Base-by-base conservation (phyloP, 768 basidiomycete genomes). In the Russula abietina region DNA sequence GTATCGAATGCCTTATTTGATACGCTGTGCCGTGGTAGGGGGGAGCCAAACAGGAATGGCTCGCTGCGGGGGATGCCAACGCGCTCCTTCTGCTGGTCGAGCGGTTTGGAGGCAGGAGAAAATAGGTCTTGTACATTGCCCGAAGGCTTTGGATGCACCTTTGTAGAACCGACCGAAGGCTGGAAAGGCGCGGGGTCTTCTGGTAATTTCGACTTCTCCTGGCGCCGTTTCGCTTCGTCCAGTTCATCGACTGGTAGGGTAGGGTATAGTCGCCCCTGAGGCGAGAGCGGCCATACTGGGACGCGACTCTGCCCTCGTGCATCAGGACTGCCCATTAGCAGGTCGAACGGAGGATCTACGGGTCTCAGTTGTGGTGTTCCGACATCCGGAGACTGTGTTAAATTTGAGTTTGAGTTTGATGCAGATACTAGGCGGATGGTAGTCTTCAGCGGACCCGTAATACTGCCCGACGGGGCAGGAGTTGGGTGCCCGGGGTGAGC, bases 1-100 rank as follows among this genome's bases (percentile, higher is more conserved):
- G 76, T 72, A 56, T 78, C 80, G 74, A 93, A 92, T 55, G 86
- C 81, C n/a, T 75, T 73, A 66, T 88, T 85, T 36, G 86, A 83
- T 49, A 82, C 79, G 51, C 75, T 79, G 68, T 88, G 78, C 62
- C 81, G 81, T 8, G 87, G 83, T 3, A 82, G 78, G 0, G 89
- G 86, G 0, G 90, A 91, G 28, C 90, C 90, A 68, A 93, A 93
- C 24, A 90, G 70, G 75, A 92, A 93, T 0, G 85, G 83, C 26
- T 80, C 72, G 57, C 71, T 71, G 48, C 71, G 72, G 3, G 74
- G 69, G 5, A 73, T 65, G 19, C 68, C 65, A 12, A 66, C 48
- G 41, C 57, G 14, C n/a, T 53, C 57, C 26, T 60, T 41, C 39
- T 26, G 51, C 22, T 11, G 33, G 63, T 48, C 19, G 54, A 62